Conservation (phyloP, 306 rosid species). For the Acacia confusa region DNA sequence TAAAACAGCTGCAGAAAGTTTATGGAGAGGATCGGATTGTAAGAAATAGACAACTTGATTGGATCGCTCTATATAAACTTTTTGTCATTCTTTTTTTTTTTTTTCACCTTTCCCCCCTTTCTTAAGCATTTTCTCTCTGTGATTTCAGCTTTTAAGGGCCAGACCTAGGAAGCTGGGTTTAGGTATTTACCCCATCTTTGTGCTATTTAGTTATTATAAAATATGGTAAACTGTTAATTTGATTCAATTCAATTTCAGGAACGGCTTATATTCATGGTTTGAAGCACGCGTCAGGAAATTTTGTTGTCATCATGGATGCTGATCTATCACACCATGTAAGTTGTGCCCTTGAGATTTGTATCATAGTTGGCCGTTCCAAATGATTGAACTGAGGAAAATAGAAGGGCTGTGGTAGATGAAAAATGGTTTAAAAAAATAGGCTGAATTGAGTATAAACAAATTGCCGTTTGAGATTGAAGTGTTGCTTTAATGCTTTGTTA, state of each 20-base stretch:
- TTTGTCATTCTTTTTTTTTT: neutral
- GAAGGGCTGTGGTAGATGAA: neutral
- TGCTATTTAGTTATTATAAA: neutral
- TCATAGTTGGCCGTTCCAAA: conserved; percentile 22
- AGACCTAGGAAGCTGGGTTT: conserved; percentile 92
- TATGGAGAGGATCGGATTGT: conserved; percentile 92
- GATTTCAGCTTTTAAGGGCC: conserved; percentile 72
- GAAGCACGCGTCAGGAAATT: conserved; percentile 94
- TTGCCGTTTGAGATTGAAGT: neutral
- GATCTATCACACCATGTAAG: conserved; percentile 94
- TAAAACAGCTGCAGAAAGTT: conserved; percentile 77
- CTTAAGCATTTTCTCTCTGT: conserved; percentile 25
- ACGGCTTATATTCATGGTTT: conserved; percentile 93
- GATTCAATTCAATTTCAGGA: conserved; percentile 60
- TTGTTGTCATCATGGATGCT: conserved; percentile 95
- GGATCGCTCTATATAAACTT: neutral
- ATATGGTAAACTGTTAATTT: conserved; percentile 18
- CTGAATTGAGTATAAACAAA: neutral
- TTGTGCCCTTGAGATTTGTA: conserved; percentile 10
- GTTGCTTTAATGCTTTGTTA: neutral
- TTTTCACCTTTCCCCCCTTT: neutral
- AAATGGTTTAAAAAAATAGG: neutral
- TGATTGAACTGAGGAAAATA: neutral
- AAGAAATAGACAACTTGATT: conserved; percentile 34
- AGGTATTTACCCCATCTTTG: conserved; percentile 48